These are phyloP conservation scores for Colletotrichum plurivorum DNA, from an alignment of 2,329 filamentous ascomycete species.

Conservation along the genomic window DNA sequence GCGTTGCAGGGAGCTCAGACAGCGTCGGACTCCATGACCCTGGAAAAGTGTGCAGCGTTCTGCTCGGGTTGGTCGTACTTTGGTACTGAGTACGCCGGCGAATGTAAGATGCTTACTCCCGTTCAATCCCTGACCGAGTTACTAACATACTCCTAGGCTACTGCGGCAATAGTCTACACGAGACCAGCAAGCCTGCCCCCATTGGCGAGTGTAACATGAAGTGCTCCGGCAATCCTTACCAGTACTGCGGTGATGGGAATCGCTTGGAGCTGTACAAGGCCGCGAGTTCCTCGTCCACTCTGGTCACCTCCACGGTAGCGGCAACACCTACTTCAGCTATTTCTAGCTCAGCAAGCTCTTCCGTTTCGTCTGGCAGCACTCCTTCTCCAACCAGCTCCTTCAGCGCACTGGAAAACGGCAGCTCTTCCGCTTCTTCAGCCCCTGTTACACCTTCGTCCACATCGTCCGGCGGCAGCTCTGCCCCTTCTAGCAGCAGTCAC, in stretches of 20 bases:
- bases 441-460: not conserved
- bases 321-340: not conserved
- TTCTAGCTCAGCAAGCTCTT: not conserved
- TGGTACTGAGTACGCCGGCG: constrained; percentile 54
- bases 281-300: constrained; percentile 31
- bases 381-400: not conserved
- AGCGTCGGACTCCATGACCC: constrained; percentile 53
- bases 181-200: constrained; percentile 49
- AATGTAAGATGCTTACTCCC: constrained; percentile 46
- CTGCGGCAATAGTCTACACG: constrained; percentile 54
- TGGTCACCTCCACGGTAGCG: constrained; percentile 10
- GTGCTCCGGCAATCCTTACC: constrained; percentile 52
- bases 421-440: not conserved
- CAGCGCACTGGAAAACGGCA: not conserved
- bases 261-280: constrained; percentile 54
- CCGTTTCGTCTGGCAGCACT: not conserved
- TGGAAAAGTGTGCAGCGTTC: constrained; percentile 54
- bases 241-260: constrained; percentile 56
- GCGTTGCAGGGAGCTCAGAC: constrained; percentile 52
- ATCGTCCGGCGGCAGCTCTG: not conserved
- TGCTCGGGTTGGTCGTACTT: constrained; percentile 55
- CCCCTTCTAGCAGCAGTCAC: not conserved
- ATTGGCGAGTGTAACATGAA: constrained; percentile 54
- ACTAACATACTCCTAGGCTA: constrained; percentile 46
- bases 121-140: not conserved